Conservation (phyloP, 345 rosid genomes). For the Passiflora organensis region DNA sequence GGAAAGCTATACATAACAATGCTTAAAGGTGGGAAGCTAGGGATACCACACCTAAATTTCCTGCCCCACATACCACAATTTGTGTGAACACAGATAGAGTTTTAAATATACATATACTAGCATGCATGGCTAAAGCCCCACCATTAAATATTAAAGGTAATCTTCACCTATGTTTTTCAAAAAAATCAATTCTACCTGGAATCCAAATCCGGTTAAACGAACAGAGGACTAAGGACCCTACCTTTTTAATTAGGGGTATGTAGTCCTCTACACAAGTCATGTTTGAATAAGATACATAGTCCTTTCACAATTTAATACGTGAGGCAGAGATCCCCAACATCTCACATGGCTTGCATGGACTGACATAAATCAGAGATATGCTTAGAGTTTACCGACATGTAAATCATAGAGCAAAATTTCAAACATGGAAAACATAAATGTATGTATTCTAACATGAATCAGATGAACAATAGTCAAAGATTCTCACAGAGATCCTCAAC, state of each 20-base stretch:
- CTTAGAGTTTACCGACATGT: slow-evolving; percentile 4
- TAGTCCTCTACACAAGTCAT: slow-evolving; percentile 31
- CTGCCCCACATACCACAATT: slow-evolving; percentile 25
- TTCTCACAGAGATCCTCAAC: slow-evolving; percentile 9
- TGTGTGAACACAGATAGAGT: slow-evolving; percentile 15
- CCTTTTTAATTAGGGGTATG: slow-evolving; percentile 15
- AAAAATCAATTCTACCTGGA: too few relatives aligned
- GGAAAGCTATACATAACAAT: too few relatives aligned
- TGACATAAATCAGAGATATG: slow-evolving; percentile 27
- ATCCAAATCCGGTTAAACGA: too few relatives aligned
- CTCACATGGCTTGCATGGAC: slow-evolving; percentile 35
- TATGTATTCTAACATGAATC: neutral
- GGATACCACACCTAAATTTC: slow-evolving; percentile 19
- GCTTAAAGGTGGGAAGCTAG: too few relatives aligned
- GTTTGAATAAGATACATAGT: slow-evolving; percentile 21
- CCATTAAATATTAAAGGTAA: slow-evolving; percentile 9
- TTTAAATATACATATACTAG: slow-evolving; percentile 13
- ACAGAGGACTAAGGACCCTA: slow-evolving; percentile 4
- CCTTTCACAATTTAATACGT: slow-evolving; percentile 32
- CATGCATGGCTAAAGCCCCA: neutral
- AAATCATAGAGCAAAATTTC: neutral
- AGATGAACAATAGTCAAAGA: slow-evolving; percentile 32
- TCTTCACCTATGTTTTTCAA: slow-evolving; percentile 6
- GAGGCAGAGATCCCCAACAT: slow-evolving; percentile 29
- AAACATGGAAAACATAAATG: neutral